Evolutionary conservation across 371 early-diverging fungal species (phyloP), one percentile per base, ranked within the genome.

Genomic region (Mucor racemosus): DNA sequence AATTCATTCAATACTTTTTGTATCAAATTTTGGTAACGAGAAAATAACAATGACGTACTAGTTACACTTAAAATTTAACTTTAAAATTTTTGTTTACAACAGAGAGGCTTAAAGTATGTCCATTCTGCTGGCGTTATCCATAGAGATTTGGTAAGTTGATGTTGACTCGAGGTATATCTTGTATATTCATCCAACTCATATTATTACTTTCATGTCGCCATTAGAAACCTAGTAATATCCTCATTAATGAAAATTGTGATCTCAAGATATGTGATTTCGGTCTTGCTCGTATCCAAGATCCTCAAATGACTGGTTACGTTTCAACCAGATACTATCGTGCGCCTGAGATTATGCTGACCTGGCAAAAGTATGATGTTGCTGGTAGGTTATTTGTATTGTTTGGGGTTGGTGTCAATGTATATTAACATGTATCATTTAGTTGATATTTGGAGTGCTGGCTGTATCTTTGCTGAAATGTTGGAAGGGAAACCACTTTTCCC

Each of bases 211-310:
- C n/a, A 13, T 38, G 38, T 38, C 11, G 1, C 1, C 38, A 38
- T 38, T 76, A 87, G 92, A 97, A 97, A 91, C 98, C 98, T n/a
- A 91, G 92, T 79, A 97, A 97, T 76, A 94, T 97, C 67, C 82
- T 97, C 35, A 90, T 97, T 73, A 96, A 96, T 75, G 95, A 95
- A 76, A 95, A 97, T 82, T 96, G 97, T 75, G 97, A 97, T 78
- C 85, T 97, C 57, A 97, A 95, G 87, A 97, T 98, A 74, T 98
- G 98, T 80, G 98, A 98, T 78, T 97, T 98, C 79, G 98, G 98
- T 35, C 78, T 98, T 58, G 97, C 98, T 7, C 92, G 98, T 76
- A 90, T 95, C 59, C 92, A 92, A 73, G 95, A 93, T 70, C 89
- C 94, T 44, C 93, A 94, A 78, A 95, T 90, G 94, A 97, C 98